Evolutionary conservation across 176 grass and related monocot species (phyloP), one percentile per base, ranked within the genome.

Genomic region (Aechmea fasciata): DNA sequence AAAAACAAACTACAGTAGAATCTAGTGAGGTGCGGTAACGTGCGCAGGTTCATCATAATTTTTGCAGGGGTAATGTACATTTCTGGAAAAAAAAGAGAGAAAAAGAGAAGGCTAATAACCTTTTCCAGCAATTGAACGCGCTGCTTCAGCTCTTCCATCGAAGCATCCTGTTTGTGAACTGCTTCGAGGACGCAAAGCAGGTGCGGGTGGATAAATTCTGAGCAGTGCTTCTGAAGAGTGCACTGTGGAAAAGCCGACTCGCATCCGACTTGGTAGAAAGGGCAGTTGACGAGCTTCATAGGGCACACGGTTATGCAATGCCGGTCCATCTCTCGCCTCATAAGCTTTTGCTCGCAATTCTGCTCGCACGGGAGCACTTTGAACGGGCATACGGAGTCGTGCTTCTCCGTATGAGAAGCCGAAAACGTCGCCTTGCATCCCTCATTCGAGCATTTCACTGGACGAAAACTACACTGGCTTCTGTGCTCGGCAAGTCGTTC

Each of bases 201-300:
- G 66, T 96, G 92, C 10, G 20, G 11, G 22, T 80, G 83, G 13
- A 96, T 84, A 65, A 72, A 73, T 17, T 89, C 88, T 10, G 1
- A 66, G 19, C 92, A 85, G 55, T 96, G 88, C 64, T 78, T 67
- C 72, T 76, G 70, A 41, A 96, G 78, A 61, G 69, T 79, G 52
- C 67, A 26, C 61, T 87, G 80, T 49, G 84, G 67, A 24, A 91
- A 89, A 2, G 88, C 85, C 0, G 81, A 91, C 28, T 92, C 88
- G 24, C 92, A 96, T 0, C 85, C 85, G 0, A 85, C 52, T 25
- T 74, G 77, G 59, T 76, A 80, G 47, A 96, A 96, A 29, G 85
- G 85, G 73, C 92, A 96, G 14, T 92, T 96, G 67, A 92, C 83
- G 64, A 87, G 70, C 83, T 84, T 91, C 92, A 89, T 87, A 13